Conservation (phyloP, 768 basidiomycete genomes). For the Mycena galericulata region DNA sequence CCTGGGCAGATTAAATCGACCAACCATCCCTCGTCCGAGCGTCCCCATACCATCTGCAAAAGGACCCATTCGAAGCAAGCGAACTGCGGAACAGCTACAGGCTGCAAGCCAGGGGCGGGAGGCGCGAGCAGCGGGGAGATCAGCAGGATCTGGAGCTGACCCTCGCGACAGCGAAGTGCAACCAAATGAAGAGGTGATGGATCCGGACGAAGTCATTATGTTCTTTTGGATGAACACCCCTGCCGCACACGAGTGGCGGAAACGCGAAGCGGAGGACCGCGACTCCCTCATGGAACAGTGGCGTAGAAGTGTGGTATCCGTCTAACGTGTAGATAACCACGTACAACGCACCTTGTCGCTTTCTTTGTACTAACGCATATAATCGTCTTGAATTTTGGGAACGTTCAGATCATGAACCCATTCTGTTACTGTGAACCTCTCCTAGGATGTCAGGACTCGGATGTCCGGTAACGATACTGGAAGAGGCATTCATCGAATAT, state of each 20-base stretch:
- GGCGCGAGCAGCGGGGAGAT: not conserved
- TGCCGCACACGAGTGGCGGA: constrained; percentile 20
- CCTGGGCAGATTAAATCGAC: constrained; percentile 17
- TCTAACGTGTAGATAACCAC: too few species aligned
- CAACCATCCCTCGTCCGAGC: constrained; percentile 36
- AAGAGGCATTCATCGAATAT: too few species aligned
- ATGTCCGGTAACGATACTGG: too few species aligned
- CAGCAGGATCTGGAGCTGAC: constrained; percentile 17
- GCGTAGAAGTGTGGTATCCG: constrained; percentile 12
- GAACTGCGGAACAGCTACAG: constrained; percentile 3
- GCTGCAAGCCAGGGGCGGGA: not conserved
- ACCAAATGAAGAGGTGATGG: constrained; percentile 23
- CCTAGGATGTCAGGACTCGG: too few species aligned
- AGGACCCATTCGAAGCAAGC: constrained; percentile 31
- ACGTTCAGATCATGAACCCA: too few species aligned
- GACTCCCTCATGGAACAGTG: constrained; percentile 22
- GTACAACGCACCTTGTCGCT: too few species aligned
- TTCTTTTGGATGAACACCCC: constrained; percentile 20
- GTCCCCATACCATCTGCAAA: constrained; percentile 32
- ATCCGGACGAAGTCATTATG: constrained; percentile 22
- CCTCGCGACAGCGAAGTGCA: not conserved
- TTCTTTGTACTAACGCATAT: too few species aligned
- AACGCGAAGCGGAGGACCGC: constrained; percentile 20
- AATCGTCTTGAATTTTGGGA: too few species aligned
- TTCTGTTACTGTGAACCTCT: too few species aligned